Percentiles rank a stretch among this genome's conserved stretches.
Conservation (phyloP, 805 yeast genomes). For the Kockiozyma suomiensis region DNA sequence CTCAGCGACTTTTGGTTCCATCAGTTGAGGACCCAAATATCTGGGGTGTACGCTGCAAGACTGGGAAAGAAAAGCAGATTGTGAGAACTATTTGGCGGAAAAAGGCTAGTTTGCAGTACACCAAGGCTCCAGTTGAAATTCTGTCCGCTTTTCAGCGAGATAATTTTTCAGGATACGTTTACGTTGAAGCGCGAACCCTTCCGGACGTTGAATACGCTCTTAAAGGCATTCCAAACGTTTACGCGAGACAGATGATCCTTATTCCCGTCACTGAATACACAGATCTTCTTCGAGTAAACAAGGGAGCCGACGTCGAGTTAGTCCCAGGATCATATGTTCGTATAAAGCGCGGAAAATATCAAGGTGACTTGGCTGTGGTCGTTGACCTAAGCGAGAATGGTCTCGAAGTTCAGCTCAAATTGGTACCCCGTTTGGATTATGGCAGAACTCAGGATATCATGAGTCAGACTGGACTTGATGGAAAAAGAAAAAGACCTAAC, state of each 20-base stretch:
- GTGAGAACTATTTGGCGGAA: constrained; percentile 83
- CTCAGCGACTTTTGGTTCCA: constrained; percentile 90
- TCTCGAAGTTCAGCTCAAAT: constrained; percentile 86
- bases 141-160: constrained; percentile 93
- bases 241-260: constrained; percentile 68
- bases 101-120: constrained; percentile 73
- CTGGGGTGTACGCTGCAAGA: constrained; percentile 93
- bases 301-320: constrained; percentile 81
- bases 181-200: constrained; percentile 90
- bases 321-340: constrained; percentile 93
- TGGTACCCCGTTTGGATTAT: constrained; percentile 92
- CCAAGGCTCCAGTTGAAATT: constrained; percentile 78
- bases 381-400: constrained; percentile 94
- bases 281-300: constrained; percentile 84
- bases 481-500: constrained; percentile 55
- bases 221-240: constrained; percentile 86
- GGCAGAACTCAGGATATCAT: constrained; percentile 52
- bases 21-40: constrained; percentile 95
- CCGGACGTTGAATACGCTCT: constrained; percentile 89
- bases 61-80: constrained; percentile 89
- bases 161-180: constrained; percentile 85
- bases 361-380: constrained; percentile 89
- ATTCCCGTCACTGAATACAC: constrained; percentile 97
- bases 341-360: constrained; percentile 85
- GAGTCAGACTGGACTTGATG: constrained; percentile 46